Base-by-base conservation (phyloP, 257 asterid genomes). In the Petrea volubilis region DNA sequence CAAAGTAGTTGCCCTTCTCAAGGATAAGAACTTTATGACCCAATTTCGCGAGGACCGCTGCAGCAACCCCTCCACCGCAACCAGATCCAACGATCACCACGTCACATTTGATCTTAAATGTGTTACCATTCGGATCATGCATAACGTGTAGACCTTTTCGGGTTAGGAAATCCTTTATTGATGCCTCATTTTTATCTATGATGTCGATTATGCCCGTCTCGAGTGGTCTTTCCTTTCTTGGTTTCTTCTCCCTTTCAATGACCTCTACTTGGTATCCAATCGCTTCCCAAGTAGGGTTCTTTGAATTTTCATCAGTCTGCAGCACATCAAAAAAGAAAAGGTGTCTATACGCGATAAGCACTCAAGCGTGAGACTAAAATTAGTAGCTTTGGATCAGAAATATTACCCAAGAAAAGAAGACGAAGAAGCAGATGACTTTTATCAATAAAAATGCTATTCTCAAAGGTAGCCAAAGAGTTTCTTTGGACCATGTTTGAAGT, bases 61-160 rank as follows among this genome's bases (percentile, higher is more conserved):
- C 97, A 0, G 97, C 95, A 15, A 94, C 96, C 0, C 95, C 96
- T 40, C 98, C 98, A 0, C 96, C 98, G 25, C 91, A 78, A 46
- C 98, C 98, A 4, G 98, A 94, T 46, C 98, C 98, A 3, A 94
- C 89, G 13, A 94, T 84, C 71, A 91, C 93, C 18, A 91, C 96
- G 57, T 94, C 98, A 33, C 98, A 94, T 72, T 68, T 80, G 68
- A 94, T 81, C 68, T 62, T 87, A 20, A 44, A 77, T 1, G 18
- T n/a, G 27, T 78, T 51, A 0, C 67, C 75, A 1, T 78, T 28
- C 5, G 72, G 74, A 20, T 80, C 96, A 17, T 83, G 91, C 2
- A 65, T 51, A 12, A 87, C 77, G 8, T 14, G 0, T 33, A 93
- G 21, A 27, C 89, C 95, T 74, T 86, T 93, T 43, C 74, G 77